phyloP scores from a whole-genome alignment of 148 eudicot species.

The Tetragonia tetragonoides region DNA sequence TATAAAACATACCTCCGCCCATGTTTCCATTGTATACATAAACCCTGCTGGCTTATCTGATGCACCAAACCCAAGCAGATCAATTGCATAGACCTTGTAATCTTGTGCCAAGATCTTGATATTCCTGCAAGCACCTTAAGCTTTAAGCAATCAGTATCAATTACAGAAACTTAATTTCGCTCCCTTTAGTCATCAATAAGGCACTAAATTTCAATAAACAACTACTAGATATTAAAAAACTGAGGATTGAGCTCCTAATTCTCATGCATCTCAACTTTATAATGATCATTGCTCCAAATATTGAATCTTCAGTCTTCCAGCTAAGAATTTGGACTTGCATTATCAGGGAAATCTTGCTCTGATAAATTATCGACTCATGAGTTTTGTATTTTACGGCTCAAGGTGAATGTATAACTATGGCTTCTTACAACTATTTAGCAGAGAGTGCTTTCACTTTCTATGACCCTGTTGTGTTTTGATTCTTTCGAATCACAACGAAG shows the following conservation, averaged over 20 bases:
- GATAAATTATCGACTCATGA: too few species aligned
- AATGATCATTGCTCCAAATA: neutral
- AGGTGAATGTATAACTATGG: too few species aligned
- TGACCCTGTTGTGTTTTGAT: neutral
- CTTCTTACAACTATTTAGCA: neutral
- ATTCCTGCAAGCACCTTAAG: constrained; percentile 51
- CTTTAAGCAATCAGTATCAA: neutral
- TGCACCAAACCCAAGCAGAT: constrained; percentile 88
- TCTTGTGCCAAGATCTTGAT: constrained; percentile 59
- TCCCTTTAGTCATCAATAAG: neutral
- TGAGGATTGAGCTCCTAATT: neutral
- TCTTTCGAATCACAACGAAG: too few species aligned
- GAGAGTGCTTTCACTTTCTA: neutral
- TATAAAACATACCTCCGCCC: constrained; percentile 61
- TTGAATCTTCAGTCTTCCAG: neutral
- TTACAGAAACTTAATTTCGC: neutral
- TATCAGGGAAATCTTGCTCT: too few species aligned
- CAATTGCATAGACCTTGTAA: constrained; percentile 72
- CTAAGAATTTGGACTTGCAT: too few species aligned
- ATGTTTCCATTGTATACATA: constrained; percentile 74
- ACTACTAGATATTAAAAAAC: neutral
- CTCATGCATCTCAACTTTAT: neutral
- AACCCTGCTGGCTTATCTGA: constrained; percentile 86
- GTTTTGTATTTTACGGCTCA: too few species aligned
- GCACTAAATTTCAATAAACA: neutral